Evolutionary conservation across 345 rosid genomes (phyloP), one percentile per base, ranked within the genome.

Genomic region (Psidium friedrichsthalianum): DNA sequence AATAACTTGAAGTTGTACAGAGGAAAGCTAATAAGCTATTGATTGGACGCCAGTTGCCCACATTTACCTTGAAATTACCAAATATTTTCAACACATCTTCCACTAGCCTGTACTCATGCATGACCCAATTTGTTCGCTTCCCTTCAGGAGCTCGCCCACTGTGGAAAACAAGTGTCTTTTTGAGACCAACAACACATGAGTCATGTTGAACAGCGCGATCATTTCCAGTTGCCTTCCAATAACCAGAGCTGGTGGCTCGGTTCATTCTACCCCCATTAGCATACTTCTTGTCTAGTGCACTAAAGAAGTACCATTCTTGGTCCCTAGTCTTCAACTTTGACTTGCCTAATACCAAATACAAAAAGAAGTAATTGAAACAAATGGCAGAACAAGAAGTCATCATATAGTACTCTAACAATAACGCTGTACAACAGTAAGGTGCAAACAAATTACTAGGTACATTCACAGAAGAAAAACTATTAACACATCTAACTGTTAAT

Each of bases 301-400:
- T 89, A 74, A 93, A 96, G 88, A 96, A 93, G 93, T 91, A 95
- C 96, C 96, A 94, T 74, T 92, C 95, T 83, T 94, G 93, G 88
- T 96, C 98, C 83, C 93, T 90, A 82, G 92, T 93, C 87, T 92
- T 96, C 90, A 95, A 86, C 86, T 90, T 93, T 18, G 96, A 87
- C 55, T 83, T 85, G 54, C 53, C 84, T 44, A 76, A 84, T 83
- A 64, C 76, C 84, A n/a, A 47, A 51, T 18, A 13, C 51, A 59
- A 49, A 36, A 47, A 82, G 15, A 24, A 52, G 53, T 54, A 49
- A 58, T 80, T 6, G 51, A 9, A 82, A 61, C 14, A 61, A 42
- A 49, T 61, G 61, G 25, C 21, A 69, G 44, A 24, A 69, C 3
- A 69, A 32, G 78, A 69, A 69, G 12, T 69, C 78, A 69, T 69